Percentiles rank a stretch among this genome's conserved stretches.
Evolutionary conservation across 1,139 yeast species (phyloP).

Genomic region (Pneumocystis wakefieldiae): DNA sequence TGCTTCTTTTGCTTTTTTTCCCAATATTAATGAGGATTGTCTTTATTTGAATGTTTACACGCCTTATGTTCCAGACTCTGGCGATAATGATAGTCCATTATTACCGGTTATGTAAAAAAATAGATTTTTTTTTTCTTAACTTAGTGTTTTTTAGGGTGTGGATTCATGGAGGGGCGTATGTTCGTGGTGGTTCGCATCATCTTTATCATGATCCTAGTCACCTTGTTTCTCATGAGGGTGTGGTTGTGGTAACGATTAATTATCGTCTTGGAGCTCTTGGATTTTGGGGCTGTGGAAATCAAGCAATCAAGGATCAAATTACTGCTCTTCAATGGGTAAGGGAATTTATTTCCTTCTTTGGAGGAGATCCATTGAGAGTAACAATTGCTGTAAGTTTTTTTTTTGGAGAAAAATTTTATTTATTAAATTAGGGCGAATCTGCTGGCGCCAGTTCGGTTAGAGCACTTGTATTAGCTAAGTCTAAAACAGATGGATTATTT

Average conservation of each 20-base stretch:
- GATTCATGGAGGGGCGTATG: constrained; percentile 28
- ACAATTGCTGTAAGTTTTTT: constrained; percentile 16
- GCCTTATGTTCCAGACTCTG: neutral
- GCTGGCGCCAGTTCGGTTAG: constrained; percentile 26
- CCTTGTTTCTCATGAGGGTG: constrained; percentile 13
- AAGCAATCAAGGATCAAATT: constrained; percentile 25
- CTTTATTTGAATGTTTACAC: neutral
- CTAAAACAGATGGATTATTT: neutral
- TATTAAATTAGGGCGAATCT: constrained; percentile 23
- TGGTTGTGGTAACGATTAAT: constrained; percentile 18
- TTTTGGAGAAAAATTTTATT: neutral
- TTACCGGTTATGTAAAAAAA: neutral
- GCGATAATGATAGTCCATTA: neutral
- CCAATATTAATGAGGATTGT: constrained; percentile 16
- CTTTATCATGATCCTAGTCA: constrained; percentile 16
- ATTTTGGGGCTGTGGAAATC: constrained; percentile 22
- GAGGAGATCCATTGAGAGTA: constrained; percentile 27
- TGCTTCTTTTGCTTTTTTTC: constrained; percentile 11
- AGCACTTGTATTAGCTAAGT: neutral
- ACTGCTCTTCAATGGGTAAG: constrained; percentile 27
- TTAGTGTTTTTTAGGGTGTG: constrained; percentile 23
- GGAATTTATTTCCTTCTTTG: constrained; percentile 25
- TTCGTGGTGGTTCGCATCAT: constrained; percentile 16
- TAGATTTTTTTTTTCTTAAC: constrained; percentile 6
- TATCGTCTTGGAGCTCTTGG: constrained; percentile 27